Evolutionary conservation across 305 asterid species (phyloP), one percentile per base, ranked within the genome.

Genomic region (Fraxinus baroniana): DNA sequence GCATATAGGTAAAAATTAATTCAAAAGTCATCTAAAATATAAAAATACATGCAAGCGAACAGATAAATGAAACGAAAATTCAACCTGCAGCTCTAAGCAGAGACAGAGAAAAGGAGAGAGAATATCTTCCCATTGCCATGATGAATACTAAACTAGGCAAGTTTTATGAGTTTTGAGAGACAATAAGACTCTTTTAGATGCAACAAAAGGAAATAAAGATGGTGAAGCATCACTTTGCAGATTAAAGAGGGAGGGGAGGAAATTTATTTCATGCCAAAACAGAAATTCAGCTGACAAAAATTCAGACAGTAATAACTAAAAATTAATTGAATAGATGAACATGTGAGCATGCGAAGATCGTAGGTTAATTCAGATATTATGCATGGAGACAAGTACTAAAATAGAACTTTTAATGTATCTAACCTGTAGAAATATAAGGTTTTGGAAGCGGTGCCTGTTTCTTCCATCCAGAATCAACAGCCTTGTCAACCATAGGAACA

Each of bases 401-500:
- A 52, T 35, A 41, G 79, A 76, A 66, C 55, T 26, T 26, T 70
- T 49, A 46, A 70, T 35, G 76, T 26, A 80, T 78, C 86, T 30
- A 79, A 94, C 99, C 98, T 93, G 87, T 91, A 74, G 95, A 86
- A 66, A 82, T 74, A 83, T 68, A 62, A 60, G 89, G 91, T 81
- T 89, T 94, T 68, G 86, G 93, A 78, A 89, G 85, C 75, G 94
- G 81, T 74, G 89, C 82, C 79, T 82, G 95, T 88, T 92, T 94
- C 90, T 94, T 96, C 97, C 93, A 96, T 74, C 91, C 94, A 83
- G 95, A 85, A 91, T 92, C 99, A 79, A 96, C 99, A 78, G 98
- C 98, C 90, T 96, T 96, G 88, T 96, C 99, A 36, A 96, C 99
- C 99, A 96, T 94, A 33, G 99, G 99, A 76, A 96, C 98, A 88